Conservation (phyloP, 1,139 yeast genomes). For the Eremothecium cymbalariae region DNA sequence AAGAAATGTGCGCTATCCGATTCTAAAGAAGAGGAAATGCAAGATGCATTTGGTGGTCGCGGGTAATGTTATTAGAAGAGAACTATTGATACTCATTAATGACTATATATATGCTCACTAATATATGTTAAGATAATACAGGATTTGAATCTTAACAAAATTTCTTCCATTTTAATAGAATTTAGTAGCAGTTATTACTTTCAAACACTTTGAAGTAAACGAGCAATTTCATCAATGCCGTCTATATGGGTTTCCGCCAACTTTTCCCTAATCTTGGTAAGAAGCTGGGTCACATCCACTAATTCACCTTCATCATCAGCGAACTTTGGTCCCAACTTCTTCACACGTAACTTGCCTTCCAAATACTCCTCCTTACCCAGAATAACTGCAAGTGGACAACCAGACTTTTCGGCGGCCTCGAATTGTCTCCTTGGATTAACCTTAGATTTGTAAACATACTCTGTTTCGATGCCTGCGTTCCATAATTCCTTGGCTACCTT, state of each 20-base stretch:
- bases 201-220: conserved; percentile 48
- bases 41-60: too few relatives aligned
- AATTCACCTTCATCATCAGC: conserved; percentile 84
- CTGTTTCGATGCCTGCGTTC: conserved; percentile 84
- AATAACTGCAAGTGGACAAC: conserved; percentile 84
- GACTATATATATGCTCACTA: conserved; percentile 1
- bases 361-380: conserved; percentile 85
- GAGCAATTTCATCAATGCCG: conserved; percentile 48
- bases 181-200: neutral
- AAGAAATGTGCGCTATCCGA: too few relatives aligned
- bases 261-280: conserved; percentile 47
- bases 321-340: conserved; percentile 80
- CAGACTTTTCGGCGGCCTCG: conserved; percentile 93
- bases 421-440: conserved; percentile 94
- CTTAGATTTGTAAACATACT: conserved; percentile 82
- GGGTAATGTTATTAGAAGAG: too few relatives aligned
- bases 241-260: conserved; percentile 36
- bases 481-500: conserved; percentile 69
- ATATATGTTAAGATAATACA: neutral
- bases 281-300: conserved; percentile 52
- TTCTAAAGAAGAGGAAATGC: too few relatives aligned
- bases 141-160: neutral
- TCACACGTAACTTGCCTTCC: conserved; percentile 74
- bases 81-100: neutral
- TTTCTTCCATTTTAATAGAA: neutral